phyloP scores from a whole-genome alignment of 495 filamentous ascomycete species.

The Hamigera avellanea region DNA sequence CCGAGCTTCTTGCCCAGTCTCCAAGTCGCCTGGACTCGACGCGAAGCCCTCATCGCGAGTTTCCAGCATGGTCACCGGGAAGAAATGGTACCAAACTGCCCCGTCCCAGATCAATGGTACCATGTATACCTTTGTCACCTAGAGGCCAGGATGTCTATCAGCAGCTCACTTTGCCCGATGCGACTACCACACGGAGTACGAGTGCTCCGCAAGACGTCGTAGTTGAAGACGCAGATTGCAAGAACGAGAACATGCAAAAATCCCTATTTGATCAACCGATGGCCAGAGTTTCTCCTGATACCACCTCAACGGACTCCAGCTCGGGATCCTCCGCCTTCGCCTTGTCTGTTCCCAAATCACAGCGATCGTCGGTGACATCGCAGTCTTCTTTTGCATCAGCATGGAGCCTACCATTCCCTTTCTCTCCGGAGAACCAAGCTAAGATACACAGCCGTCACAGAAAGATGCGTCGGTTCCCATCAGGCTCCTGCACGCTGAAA shows the following conservation, averaged over 20 bases:
- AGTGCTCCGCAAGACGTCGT: too few relatives aligned
- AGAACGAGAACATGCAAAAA: neutral
- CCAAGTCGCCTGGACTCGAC: constrained; percentile 1
- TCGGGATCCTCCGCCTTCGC: constrained; percentile 2
- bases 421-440: constrained; percentile 5
- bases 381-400: constrained; percentile 2
- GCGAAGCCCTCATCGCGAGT: constrained; percentile 1
- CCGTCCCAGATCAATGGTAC: constrained; percentile 7
- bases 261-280: too few relatives aligned
- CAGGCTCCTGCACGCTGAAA: constrained; percentile 7
- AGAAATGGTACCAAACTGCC: constrained; percentile 4
- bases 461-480: constrained; percentile 7
- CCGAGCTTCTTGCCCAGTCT: constrained; percentile 7
- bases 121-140: neutral
- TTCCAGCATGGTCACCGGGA: constrained; percentile 1
- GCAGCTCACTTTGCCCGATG: neutral
- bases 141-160: neutral
- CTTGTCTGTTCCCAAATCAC: constrained; percentile 2
- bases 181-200: neutral
- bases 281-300: neutral
- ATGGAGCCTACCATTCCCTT: constrained; percentile 5
- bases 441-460: constrained; percentile 2
- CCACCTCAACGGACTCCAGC: neutral
- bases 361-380: constrained; percentile 5
- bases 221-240: neutral